Base-by-base conservation (phyloP, 108 stramenopile species). In the Chaetoceros muelleri region DNA sequence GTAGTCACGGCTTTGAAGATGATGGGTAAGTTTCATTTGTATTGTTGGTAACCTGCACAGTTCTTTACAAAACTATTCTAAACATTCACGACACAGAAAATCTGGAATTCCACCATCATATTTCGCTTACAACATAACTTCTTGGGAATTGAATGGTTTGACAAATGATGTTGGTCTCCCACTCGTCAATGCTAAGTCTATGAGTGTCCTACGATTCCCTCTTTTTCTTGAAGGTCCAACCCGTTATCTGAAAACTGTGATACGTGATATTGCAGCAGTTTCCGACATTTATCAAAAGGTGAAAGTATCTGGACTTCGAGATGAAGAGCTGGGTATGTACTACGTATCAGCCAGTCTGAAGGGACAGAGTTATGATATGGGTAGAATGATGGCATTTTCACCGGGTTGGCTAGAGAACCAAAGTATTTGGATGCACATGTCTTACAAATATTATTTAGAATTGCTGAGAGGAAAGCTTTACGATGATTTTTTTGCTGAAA, bases 341-440 rank as follows among this genome's bases (percentile, higher is more conserved):
- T 90, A 61, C 53, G 66, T 96, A 45, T 93, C 87, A 44, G 90
- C 87, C 49, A 85, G 80, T 66, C 79, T 96, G 28, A 71, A 74
- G 46, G 94, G 93, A 30, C 93, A 96, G 67, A 81, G 79, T 50
- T 89, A 75, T 58, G 93, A 94, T 53, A 94, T 95, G 85, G 96
- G 96, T 62, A 70, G 96, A 44, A 94, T 95, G 82, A 96, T 92
- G 83, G 92, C 92, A 7, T 96, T 96, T 58, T 66, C 92, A 23
- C 92, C 96, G 30, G 96, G 96, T 21, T 96, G 96, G 96, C 75
- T 96, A 21, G 96, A 96, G 74, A 95, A 96, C 69, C 86, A 95
- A 66, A 85, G 82, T 30, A 85, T 96, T 58, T 96, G 96, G 96
- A 84, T 90, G 79, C 96, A 96, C 80, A 96, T 96, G 96, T 87